Base-by-base conservation (phyloP, 805 yeast genomes). In the Lachancea mirantina region DNA sequence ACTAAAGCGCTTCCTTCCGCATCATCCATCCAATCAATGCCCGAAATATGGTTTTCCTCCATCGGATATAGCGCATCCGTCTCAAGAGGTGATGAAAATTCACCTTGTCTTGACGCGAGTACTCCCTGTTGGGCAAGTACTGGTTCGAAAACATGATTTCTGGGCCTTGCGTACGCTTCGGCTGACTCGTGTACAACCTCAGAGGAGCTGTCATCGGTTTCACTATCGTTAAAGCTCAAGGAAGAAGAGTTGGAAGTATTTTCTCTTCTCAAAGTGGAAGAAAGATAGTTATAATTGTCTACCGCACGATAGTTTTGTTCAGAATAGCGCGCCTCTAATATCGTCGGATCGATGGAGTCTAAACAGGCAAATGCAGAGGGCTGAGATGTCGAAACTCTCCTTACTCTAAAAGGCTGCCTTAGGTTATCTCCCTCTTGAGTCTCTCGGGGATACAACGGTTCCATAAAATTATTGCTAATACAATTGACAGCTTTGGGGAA, bases 1-100 rank as follows among this genome's bases (percentile, higher is more conserved):
- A 74, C 61, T 23, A 80, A 52, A 22, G 68, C 64, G 13, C 74
- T 64, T 1, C 78, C 77, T 6, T 70, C 65, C 11, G 55, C 52
- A 40, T 66, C 68, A 28, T 65, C 65, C 28, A 70, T 55, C 70
- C 82, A 70, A 35, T 74, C 78, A 36, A 80, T 50, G 1, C 88
- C 88, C 11, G 74, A 63, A 7, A 79, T 68, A 38, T 76, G 79
- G 41, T 60, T 62, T 38, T 67, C 73, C 23, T 52, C 57, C 2
- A 41, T 39, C 11, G 46, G 38, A 20, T 43, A 47, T 6, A 14
- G 32, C 10, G 34, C 30, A 13, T 16, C 38, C 4, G 23, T 25
- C n/a, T n/a, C n/a, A n/a, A n/a, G n/a, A n/a, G n/a, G n/a, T n/a
- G n/a, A n/a, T 9, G 30, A 8, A 25, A 4, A 25, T 8, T 19